Percentiles rank a stretch among this genome's conserved stretches.
Evolutionary conservation across 2,329 filamentous ascomycete species (phyloP).

Genomic region (Penicillium sp.): DNA sequence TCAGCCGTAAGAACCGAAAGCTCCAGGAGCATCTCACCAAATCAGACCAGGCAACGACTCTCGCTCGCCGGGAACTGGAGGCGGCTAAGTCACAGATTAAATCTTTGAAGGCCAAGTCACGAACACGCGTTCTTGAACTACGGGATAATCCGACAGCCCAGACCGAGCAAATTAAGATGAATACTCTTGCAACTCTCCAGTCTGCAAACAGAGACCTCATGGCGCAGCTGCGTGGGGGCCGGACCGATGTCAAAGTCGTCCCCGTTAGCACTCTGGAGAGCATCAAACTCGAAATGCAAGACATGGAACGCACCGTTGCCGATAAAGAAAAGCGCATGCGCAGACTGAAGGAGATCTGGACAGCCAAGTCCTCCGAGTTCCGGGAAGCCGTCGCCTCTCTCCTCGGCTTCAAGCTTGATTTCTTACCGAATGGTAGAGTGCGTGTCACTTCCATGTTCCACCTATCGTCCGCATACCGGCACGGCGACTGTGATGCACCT

Average conservation of each 20-base stretch:
- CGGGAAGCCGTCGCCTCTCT: constrained; percentile 90
- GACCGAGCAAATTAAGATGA: constrained; percentile 77
- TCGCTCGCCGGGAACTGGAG: constrained; percentile 73
- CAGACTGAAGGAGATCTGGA: constrained; percentile 90
- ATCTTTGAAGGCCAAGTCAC: constrained; percentile 63
- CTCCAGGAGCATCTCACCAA: constrained; percentile 74
- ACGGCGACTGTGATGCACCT: constrained; percentile 51
- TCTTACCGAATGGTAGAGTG: constrained; percentile 96
- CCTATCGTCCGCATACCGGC: constrained; percentile 55
- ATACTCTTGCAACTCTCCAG: constrained; percentile 72
- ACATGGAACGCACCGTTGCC: constrained; percentile 67
- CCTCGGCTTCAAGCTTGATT: constrained; percentile 90
- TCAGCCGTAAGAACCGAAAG: constrained; percentile 83
- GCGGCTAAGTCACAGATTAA: constrained; percentile 71
- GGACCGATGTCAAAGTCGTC: constrained; percentile 59
- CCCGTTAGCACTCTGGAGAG: constrained; percentile 74
- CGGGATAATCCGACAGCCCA: constrained; percentile 90
- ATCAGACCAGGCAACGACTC: constrained; percentile 65
- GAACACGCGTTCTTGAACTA: constrained; percentile 79
- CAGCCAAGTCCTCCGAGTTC: constrained; percentile 87
- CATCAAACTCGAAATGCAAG: constrained; percentile 70
- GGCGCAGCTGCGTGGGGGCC: constrained; percentile 60
- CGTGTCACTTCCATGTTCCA: constrained; percentile 84
- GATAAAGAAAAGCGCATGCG: constrained; percentile 74
- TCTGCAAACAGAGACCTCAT: constrained; percentile 83